These are phyloP conservation scores for Fragaria iinumae DNA, from an alignment of 306 rosid species.

Conservation along the genomic window DNA sequence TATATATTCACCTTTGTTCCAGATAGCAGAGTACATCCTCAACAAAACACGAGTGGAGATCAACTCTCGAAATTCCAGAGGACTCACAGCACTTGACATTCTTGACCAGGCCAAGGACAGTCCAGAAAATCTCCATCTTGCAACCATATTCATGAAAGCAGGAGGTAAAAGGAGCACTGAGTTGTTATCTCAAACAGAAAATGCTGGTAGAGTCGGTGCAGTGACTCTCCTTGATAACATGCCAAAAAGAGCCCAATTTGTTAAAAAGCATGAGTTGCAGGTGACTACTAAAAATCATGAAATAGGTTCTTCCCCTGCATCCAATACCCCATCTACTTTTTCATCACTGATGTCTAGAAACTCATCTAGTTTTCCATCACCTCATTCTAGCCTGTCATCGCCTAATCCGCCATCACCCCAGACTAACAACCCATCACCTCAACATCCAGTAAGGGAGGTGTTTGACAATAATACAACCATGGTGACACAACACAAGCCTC, in stretches of 20 bases:
- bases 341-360: conserved; percentile 21
- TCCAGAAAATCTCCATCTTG: conserved; percentile 37
- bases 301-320: neutral
- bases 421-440: conserved; percentile 24
- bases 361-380: conserved; percentile 29
- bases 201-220: neutral
- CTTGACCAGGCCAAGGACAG: conserved; percentile 44
- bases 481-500: conserved; percentile 26
- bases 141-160: conserved; percentile 36
- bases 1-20: conserved; percentile 11
- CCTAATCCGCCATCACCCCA: neutral
- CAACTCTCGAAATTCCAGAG: conserved; percentile 50
- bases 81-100: conserved; percentile 59
- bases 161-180: conserved; percentile 50
- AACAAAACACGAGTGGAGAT: conserved; percentile 41
- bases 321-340: conserved; percentile 11
- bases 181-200: conserved; percentile 27
- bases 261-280: conserved; percentile 17
- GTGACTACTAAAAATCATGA: neutral
- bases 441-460: conserved; percentile 17
- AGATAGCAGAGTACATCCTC: conserved; percentile 67
- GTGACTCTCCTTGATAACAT: conserved; percentile 12
- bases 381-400: conserved; percentile 14
- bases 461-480: conserved; percentile 23
- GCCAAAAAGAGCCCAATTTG: conserved; percentile 11